Percentiles rank a stretch among this genome's conserved stretches.
Evolutionary conservation across 2,329 filamentous ascomycete genomes (phyloP).

Genomic region (Chaetomiaceae sp.): DNA sequence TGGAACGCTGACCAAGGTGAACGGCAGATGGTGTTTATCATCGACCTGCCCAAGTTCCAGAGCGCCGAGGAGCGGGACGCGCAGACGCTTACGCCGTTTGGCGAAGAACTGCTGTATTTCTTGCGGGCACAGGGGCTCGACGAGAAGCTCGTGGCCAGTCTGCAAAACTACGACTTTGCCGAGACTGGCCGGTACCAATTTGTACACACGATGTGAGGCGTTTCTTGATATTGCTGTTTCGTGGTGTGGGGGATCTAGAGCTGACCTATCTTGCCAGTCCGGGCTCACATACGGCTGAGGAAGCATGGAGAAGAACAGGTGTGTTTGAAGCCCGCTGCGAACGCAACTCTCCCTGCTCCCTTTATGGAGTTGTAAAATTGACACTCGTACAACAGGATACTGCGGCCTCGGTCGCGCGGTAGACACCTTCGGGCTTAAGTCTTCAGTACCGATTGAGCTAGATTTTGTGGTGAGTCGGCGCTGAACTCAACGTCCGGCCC

Average conservation of each 20-base stretch:
- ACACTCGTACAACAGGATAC: constrained; percentile 51
- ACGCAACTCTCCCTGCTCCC: not conserved
- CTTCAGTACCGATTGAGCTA: constrained; percentile 53
- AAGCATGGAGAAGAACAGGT: constrained; percentile 41
- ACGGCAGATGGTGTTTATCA: constrained; percentile 76
- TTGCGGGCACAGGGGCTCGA: constrained; percentile 62
- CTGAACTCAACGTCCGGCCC: too few species aligned
- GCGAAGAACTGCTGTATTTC: constrained; percentile 66
- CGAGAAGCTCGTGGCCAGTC: constrained; percentile 58
- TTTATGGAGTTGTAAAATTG: not conserved
- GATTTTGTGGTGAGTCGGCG: constrained; percentile 70
- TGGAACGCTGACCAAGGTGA: constrained; percentile 21
- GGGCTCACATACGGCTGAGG: constrained; percentile 47
- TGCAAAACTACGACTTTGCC: constrained; percentile 77
- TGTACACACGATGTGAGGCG: constrained; percentile 74
- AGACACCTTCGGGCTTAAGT: constrained; percentile 55
- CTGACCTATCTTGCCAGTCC: constrained; percentile 38
- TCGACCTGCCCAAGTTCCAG: constrained; percentile 72
- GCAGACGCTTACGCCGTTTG: constrained; percentile 50
- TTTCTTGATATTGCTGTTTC: not conserved
- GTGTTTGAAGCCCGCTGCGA: constrained; percentile 7
- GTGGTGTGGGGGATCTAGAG: not conserved
- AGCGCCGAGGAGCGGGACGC: constrained; percentile 29
- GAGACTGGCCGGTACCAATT: constrained; percentile 69
- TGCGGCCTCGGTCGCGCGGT: constrained; percentile 68